Evolutionary conservation across 345 rosid species (phyloP), one percentile per base, ranked within the genome.

Genomic region (Citrus reticulata): DNA sequence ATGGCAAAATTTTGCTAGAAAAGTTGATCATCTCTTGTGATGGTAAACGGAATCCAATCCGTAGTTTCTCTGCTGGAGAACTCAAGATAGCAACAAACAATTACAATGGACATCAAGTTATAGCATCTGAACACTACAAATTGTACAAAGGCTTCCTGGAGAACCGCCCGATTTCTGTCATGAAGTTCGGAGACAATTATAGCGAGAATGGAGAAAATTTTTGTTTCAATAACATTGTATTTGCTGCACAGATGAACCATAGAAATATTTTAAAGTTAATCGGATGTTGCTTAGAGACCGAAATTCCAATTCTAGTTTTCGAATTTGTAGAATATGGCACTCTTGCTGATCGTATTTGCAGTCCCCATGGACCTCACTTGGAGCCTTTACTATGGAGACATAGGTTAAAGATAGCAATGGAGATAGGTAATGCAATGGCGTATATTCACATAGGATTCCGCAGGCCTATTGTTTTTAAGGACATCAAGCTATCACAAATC

Each of bases 221-320:
- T 27, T 30, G 39, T 72, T 32, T 30, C 58, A 79, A 73, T 54
- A 76, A 79, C 17, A 81, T 76, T 58, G 71, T 70, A 5, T n/a
- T 51, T 17, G 60, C 78, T 4, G 61, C 79, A 30, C 39, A 39
- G 49, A 73, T 81, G 83, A 72, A 76, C 63, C 83, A 79, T 60
- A 76, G 35, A 35, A 76, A 76, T 69, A 71, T 77, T 58, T 40
- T 81, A 5, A 76, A 79, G 76, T 40, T 84, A n/a, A 17, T 84
- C n/a, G 84, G 84, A 22, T 81, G 84, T 68, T 79, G 83, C 81
- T 24, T 84, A 66, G 83, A 81, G 42, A 74, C 77, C 34, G 9
- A 46, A 20, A 11, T 17, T 19, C 83, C 82, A 0, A 46, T 39
- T n/a, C 65, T 79, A 19, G 78, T 79, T 6, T 78, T 74, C 10